Evolutionary conservation across 176 grass and related monocot genomes (phyloP), one percentile per base, ranked within the genome.

Genomic region (Zoysia pacifica): DNA sequence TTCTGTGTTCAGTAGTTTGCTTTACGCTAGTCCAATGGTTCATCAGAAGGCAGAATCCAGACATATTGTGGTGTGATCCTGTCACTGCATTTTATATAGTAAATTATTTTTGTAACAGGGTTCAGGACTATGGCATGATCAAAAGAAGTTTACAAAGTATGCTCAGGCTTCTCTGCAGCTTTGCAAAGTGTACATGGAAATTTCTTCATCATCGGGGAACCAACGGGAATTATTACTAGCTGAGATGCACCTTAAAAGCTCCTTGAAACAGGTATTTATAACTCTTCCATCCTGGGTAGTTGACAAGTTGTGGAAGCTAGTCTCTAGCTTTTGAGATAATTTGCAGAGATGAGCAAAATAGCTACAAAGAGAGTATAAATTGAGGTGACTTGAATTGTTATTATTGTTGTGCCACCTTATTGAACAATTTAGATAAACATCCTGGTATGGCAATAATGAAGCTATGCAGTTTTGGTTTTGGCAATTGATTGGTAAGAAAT

Each of bases 241-340:
- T 37, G 91, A 94, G 85, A 90, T 97, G 91, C 91, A 94, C 69
- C 87, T 97, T 47, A 91, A 83, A 94, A 94, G 89, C 74, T 82
- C 85, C 49, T 90, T 97, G 69, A 97, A 94, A 80, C 87, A 94
- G 94, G 91, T 92, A 67, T 80, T 11, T 62, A 3, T 36, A 64
- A 38, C 35, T 13, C 36, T 64, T 39, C 35, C 9, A 35, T 62
- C 11, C 4, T 39, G 11, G 62, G 69, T 13, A 62, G 28, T 67
- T 67, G 35, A 66, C 49, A 47, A 73, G 13, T 66, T 79, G 52
- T 38, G 9, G 18, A 66, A 58, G 40, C 50, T 65, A 79, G n/a
- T 20, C 53, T 56, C 16, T 79, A 46, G 9, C 10, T 40, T 48
- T 80, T 74, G 61, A 73, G 12, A 41, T 40, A 35, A 35, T 73